Conservation (phyloP, 2,329 filamentous ascomycete species). For the Lecanicillium sp. region DNA sequence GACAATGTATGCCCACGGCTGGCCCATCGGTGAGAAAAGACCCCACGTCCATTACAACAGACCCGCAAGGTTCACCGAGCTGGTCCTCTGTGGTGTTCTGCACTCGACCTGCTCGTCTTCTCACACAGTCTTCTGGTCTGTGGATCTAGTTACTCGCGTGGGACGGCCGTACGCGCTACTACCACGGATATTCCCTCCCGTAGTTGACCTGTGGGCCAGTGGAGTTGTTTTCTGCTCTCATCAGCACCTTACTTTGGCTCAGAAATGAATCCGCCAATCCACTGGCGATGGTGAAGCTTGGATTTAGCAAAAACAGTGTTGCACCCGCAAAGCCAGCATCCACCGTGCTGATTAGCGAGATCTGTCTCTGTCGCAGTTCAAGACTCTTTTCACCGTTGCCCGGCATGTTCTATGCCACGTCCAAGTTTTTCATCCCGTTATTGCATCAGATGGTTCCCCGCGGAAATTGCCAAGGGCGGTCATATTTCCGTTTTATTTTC, state of each 20-base stretch:
- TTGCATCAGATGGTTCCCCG: no score
- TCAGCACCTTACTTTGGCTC: no score
- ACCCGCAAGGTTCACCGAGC: not conserved
- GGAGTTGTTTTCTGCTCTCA: not conserved
- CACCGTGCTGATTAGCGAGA: not conserved
- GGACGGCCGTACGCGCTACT: not conserved
- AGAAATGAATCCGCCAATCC: not conserved
- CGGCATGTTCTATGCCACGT: no score
- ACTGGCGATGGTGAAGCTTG: not conserved
- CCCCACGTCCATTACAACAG: not conserved
- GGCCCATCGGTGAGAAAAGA: not conserved
- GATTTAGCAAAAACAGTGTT: not conserved
- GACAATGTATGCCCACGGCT: not conserved
- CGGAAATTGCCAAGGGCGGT: no score
- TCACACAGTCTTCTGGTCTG: not conserved
- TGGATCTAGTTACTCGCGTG: conserved; percentile 3
- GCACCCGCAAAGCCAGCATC: not conserved
- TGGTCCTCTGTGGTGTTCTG: not conserved
- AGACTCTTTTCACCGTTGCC: not conserved
- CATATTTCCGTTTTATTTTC: no score
- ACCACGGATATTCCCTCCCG: conserved; percentile 4
- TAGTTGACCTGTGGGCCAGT: not conserved
- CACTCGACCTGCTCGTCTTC: not conserved
- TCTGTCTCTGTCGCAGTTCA: not conserved
- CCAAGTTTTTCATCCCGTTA: no score